phyloP scores from a whole-genome alignment of 2,329 filamentous ascomycete species.

The Neonectria coccinea region DNA sequence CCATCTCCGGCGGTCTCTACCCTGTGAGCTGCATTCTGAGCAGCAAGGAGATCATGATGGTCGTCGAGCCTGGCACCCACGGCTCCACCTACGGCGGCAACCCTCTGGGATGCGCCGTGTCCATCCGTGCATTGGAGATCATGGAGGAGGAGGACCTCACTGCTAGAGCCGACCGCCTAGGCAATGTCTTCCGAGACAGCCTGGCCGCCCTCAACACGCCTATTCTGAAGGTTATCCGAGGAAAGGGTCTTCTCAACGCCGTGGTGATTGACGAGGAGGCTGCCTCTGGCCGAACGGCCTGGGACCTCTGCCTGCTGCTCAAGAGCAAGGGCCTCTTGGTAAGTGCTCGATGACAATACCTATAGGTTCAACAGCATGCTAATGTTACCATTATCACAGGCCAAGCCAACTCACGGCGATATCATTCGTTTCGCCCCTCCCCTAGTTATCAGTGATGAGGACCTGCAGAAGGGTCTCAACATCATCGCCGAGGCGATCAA shows the following conservation, averaged over 20 bases:
- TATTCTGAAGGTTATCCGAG: constrained; percentile 84
- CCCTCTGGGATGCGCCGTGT: constrained; percentile 93
- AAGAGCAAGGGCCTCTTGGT: constrained; percentile 96
- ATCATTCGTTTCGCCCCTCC: constrained; percentile 98
- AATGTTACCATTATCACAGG: constrained; percentile 62
- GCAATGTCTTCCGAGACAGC: constrained; percentile 84
- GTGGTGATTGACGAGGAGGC: constrained; percentile 94
- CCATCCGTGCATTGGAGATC: constrained; percentile 93
- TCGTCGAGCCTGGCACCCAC: constrained; percentile 95
- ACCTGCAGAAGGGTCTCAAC: constrained; percentile 80
- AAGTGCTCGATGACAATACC: constrained; percentile 53
- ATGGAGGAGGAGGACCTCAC: constrained; percentile 92
- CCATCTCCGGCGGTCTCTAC: constrained; percentile 98
- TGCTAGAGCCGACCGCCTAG: constrained; percentile 82
- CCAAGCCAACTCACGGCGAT: constrained; percentile 98
- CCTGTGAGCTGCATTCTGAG: constrained; percentile 95
- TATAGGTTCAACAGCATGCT: background rate
- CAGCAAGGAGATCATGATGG: constrained; percentile 92
- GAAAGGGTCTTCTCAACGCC: constrained; percentile 94
- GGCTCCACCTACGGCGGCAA: constrained; percentile 99
- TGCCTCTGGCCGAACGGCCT: constrained; percentile 87
- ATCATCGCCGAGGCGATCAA: constrained; percentile 86
- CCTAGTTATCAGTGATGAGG: constrained; percentile 89
- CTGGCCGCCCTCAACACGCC: constrained; percentile 80
- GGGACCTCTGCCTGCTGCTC: constrained; percentile 95